These are phyloP conservation scores for Camelina hispida DNA, from an alignment of 345 rosid genomes.

Conservation along the genomic window DNA sequence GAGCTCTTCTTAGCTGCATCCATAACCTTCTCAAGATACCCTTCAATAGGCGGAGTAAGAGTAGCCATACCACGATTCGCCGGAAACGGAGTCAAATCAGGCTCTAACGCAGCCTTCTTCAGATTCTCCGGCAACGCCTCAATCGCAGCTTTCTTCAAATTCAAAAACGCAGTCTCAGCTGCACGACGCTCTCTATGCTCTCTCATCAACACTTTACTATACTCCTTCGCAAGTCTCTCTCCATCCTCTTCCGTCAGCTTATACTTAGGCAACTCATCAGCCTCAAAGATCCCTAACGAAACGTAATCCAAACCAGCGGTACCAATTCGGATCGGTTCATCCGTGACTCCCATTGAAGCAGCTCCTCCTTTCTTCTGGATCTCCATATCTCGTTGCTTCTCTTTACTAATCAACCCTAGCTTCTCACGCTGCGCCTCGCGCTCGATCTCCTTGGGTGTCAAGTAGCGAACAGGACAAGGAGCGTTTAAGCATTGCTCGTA, in stretches of 20 bases:
- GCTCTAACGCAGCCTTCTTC: constrained; percentile 73
- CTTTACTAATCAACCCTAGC: constrained; percentile 82
- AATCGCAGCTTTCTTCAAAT: constrained; percentile 78
- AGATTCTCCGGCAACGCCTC: constrained; percentile 86
- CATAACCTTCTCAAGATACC: constrained; percentile 80
- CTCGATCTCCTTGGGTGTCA: constrained; percentile 60
- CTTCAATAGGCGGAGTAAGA: constrained; percentile 95
- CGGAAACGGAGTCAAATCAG: constrained; percentile 85
- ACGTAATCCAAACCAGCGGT: constrained; percentile 82
- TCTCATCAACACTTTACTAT: constrained; percentile 85
- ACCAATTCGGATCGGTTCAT: constrained; percentile 76
- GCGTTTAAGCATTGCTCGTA: constrained; percentile 80
- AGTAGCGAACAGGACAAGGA: constrained; percentile 80
- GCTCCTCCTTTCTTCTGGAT: constrained; percentile 80
- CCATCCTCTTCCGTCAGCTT: constrained; percentile 90
- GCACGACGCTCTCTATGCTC: constrained; percentile 82
- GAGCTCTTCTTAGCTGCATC: constrained; percentile 78
- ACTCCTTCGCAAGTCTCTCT: constrained; percentile 80
- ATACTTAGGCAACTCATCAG: constrained; percentile 76
- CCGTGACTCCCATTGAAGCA: constrained; percentile 68
- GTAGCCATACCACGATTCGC: constrained; percentile 79
- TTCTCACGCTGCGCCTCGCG: constrained; percentile 88
- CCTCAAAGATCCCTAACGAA: constrained; percentile 74
- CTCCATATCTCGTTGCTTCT: constrained; percentile 73
- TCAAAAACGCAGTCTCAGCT: constrained; percentile 66